Percentiles rank a stretch among this genome's conserved stretches.
Conservation (phyloP, 352 stramenopile genomes). For the Pythium aristosporum region DNA sequence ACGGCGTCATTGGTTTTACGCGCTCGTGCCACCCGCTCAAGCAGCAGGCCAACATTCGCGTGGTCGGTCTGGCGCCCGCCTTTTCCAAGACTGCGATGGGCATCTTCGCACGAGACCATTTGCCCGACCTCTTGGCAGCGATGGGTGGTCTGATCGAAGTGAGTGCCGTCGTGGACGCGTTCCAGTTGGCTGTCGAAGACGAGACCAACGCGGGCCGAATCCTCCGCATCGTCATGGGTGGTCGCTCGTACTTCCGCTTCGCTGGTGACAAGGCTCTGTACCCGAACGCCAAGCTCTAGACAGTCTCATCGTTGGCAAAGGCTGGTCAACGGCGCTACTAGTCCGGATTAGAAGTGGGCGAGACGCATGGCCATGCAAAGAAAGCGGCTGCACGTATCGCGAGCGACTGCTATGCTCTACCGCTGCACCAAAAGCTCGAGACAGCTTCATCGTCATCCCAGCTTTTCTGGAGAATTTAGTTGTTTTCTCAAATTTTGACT, state of each 20-base stretch:
- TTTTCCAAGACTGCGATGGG: constrained; percentile 76
- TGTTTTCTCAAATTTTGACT: constrained; percentile 1
- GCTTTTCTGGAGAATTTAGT: not conserved
- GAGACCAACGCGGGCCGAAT: constrained; percentile 52
- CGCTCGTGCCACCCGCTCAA: constrained; percentile 60
- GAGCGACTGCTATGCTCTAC: no score
- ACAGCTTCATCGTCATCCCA: no score
- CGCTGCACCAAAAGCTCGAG: no score
- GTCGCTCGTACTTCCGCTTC: constrained; percentile 58
- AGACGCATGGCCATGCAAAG: no score
- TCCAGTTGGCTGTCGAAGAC: constrained; percentile 42
- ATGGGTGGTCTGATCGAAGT: constrained; percentile 50
- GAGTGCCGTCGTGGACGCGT: constrained; percentile 49
- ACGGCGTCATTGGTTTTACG: constrained; percentile 72
- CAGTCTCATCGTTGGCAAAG: constrained; percentile 20
- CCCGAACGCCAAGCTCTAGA: constrained; percentile 61
- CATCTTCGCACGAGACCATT: constrained; percentile 29
- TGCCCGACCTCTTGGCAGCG: constrained; percentile 47
- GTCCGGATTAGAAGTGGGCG: no score
- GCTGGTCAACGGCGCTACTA: no score
- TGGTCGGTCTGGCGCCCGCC: constrained; percentile 59
- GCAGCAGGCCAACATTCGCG: constrained; percentile 68
- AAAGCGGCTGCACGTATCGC: no score
- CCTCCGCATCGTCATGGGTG: constrained; percentile 51
- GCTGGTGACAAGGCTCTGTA: constrained; percentile 68